These are phyloP conservation scores for Phoenix roebelenii DNA, from an alignment of 176 grass and related monocot species.

Conservation along the genomic window DNA sequence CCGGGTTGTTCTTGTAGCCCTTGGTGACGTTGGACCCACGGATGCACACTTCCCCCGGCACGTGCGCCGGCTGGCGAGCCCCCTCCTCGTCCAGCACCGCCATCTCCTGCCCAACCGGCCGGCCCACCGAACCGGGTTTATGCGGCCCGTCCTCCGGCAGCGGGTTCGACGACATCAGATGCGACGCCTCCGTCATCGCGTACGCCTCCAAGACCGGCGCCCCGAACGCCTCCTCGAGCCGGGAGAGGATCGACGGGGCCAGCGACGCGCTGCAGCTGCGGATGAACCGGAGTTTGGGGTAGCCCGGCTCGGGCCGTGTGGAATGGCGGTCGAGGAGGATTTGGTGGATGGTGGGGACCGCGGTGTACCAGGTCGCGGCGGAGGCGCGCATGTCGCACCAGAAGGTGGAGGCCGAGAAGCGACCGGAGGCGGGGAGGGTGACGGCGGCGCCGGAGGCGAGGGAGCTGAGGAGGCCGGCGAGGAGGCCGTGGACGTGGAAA, in stretches of 20 bases:
- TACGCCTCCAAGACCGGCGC: slow-evolving; percentile 86
- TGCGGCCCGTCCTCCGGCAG: slow-evolving; percentile 44
- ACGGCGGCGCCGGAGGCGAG: slow-evolving; percentile 58
- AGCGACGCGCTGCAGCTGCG: slow-evolving; percentile 95
- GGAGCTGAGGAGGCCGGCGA: slow-evolving; percentile 48
- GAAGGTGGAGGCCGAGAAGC: slow-evolving; percentile 84
- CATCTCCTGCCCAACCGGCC: slow-evolving; percentile 63
- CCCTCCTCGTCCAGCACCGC: slow-evolving; percentile 57
- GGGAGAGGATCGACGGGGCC: slow-evolving; percentile 54
- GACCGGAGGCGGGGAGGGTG: slow-evolving; percentile 37
- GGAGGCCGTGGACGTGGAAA: slow-evolving; percentile 87
- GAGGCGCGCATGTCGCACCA: slow-evolving; percentile 67
- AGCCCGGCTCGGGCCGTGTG: slow-evolving; percentile 21
- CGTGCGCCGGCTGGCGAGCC: not conserved
- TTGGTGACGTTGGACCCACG: slow-evolving; percentile 58
- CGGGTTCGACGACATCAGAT: slow-evolving; percentile 82
- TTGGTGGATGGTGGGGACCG: slow-evolving; percentile 90
- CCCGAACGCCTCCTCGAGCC: slow-evolving; percentile 49
- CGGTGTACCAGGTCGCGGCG: slow-evolving; percentile 72
- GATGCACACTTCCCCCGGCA: slow-evolving; percentile 75
- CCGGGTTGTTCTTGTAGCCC: slow-evolving; percentile 57
- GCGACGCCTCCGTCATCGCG: slow-evolving; percentile 89
- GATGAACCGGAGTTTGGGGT: slow-evolving; percentile 66
- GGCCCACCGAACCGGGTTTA: slow-evolving; percentile 55
- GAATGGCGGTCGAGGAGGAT: slow-evolving; percentile 78